Base-by-base conservation (phyloP, 352 stramenopile species). In the Phytophthora niederhauseri region DNA sequence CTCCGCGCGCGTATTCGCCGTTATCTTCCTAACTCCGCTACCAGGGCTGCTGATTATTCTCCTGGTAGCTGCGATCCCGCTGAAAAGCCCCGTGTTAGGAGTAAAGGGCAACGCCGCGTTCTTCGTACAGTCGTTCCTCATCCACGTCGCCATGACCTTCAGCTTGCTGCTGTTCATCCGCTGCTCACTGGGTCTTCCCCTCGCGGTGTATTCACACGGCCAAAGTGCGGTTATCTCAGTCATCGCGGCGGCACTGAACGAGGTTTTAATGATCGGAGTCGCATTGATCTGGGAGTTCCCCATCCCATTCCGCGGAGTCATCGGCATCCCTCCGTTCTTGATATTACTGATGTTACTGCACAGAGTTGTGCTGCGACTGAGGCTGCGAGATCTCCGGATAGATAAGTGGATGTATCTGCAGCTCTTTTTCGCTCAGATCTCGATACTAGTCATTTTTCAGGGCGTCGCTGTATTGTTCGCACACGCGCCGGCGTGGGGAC, bases 361-460 rank as follows among this genome's bases (percentile, higher is more conserved):
- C 38, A 28, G 36, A 8, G 12, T 71, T 9, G 28, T 75, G 14
- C 30, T 65, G 4, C 31, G 61, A 28, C 38, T 54, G 1, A 17
- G 57, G 15, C n/a, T 72, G 30, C 12, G 31, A n/a, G 24, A 57
- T 22, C 17, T 22, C 12, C 30, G 19, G 17, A 3, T n/a, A 6
- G 38, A 65, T 11, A 45, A 61, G 6, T 12, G 30, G 0, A 54
- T 30, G 19, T 78, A 73, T 17, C 0, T 62, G 6, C 71, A 57
- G 11, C 58, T 73, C 8, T 11, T 75, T 11, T 36, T 19, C 0
- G 52, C 51, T 2, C 71, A 78, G 28, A 1, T 60, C 24, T 56
- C 63, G 5, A 61, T 61, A 5, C 59, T 78, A 7, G 56, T 75
- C 54, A 30, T 72, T 15, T 73, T 75, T 24, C 51, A 69, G 22